phyloP scores from a whole-genome alignment of 2,329 filamentous ascomycete genomes.

The Fusarium pilosicola region DNA sequence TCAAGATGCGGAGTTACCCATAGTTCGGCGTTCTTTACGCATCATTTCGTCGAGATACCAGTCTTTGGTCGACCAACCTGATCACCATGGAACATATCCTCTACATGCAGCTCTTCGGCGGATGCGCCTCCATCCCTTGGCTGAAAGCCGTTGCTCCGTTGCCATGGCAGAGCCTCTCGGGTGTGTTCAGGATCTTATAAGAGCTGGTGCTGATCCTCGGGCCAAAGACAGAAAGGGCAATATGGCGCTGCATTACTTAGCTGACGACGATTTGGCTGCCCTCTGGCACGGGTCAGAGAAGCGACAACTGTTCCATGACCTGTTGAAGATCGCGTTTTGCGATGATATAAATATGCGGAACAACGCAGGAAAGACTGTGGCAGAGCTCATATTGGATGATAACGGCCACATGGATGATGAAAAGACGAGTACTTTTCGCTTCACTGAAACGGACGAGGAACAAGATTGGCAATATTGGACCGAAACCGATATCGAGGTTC shows the following conservation, averaged over 20 bases:
- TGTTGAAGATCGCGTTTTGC: neutral
- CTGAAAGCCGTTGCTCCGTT: too few species aligned
- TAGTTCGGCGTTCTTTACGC: neutral
- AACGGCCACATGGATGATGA: neutral
- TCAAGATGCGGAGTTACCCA: neutral
- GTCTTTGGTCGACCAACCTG: neutral
- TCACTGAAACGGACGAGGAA: neutral
- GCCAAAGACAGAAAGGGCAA: neutral
- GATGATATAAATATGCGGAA: neutral
- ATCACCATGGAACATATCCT: neutral
- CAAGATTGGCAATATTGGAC: fast-evolving
- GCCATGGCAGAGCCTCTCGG: neutral
- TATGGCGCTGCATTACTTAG: neutral
- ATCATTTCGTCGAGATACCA: neutral
- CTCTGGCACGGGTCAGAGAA: fast-evolving
- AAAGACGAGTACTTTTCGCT: too few species aligned
- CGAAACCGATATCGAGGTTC: fast-evolving
- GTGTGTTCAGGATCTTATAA: neutral
- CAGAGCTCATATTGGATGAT: neutral
- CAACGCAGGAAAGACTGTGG: neutral
- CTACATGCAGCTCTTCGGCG: neutral
- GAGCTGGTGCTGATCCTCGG: neutral
- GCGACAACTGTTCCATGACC: neutral
- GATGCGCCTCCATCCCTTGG: neutral
- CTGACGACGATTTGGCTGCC: neutral